Evolutionary conservation across 805 yeast species (phyloP), one percentile per base, ranked within the genome.

Genomic region (Ogataea pini): DNA sequence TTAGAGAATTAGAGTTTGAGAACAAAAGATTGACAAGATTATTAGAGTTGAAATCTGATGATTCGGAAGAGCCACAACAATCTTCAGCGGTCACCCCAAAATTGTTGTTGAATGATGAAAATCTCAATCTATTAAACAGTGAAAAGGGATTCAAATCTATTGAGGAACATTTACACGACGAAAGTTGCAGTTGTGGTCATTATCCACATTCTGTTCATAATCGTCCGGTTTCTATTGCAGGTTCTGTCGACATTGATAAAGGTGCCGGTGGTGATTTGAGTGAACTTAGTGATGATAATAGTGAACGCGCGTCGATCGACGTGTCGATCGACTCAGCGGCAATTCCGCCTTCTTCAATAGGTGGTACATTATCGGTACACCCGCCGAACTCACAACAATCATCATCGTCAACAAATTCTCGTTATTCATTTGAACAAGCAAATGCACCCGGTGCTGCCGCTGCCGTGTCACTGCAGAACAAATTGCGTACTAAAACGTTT

Each of bases 1-100:
- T 90, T n/a, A 73, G 96, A 42, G 94, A 86, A 61, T 72, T 91
- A 18, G 96, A 89, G 64, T 79, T 85, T 3, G 96, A 89, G 59
- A 89, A 88, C 63, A 79, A 81, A 54, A 77, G 86, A 59, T 67
- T 90, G 22, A 73, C 78, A 28, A 86, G 87, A 8, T 62, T 85
- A 40, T 60, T 87, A 34, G 85, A 82, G 50, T 64, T 83, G 47
- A 77, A 84, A 55, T 49, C 66, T 55, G 54, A 31, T n/a, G 34
- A 61, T 28, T 14, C 45, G 13, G 44, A 39, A 24, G 32, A 10
- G 2, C 34, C 42, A 7, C 36, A 33, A 7, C 36, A 33, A n/a
- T 13, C 14, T 2, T 19, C 29, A 24, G 16, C 8, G n/a, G 46
- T 22, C 13, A 39, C 36, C 9, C 20, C 40, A 4, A n/a, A 20